Evolutionary conservation across 805 yeast genomes (phyloP), one percentile per base, ranked within the genome.

Genomic region (Maudiozyma turicensis): DNA sequence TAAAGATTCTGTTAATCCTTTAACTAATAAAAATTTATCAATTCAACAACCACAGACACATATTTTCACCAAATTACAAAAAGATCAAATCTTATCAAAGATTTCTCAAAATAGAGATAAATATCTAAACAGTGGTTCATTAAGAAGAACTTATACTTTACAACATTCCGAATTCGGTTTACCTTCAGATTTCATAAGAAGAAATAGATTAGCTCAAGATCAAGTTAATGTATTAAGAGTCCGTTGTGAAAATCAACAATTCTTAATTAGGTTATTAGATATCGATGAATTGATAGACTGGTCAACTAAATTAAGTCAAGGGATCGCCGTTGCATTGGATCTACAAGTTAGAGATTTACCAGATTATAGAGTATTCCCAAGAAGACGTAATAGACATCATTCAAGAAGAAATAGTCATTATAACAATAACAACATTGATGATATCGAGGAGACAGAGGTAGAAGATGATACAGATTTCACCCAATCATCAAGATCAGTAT

Each of bases 81-180:
- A 20, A 8, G 55, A 54, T 34, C 55, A 56, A 43, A 56, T 66
- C 8, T 15, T 57, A 2, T 39, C 50, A 15, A 50, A 45, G 38
- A 51, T 66, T 6, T 49, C 48, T 30, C 42, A 43, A 14, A 52
- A 58, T 29, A 54, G 50, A 38, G 20, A 51, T 2, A 56, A 59
- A n/a, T 59, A 62, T 35, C 48, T 74, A 11, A 57, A 65, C 14
- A 55, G 65, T 20, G 52, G 55, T 3, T 72, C 63, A 43, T 62
- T 84, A 30, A 56, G 76, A 7, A 72, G 81, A 52, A 77, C 89
- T 0, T 89, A 80, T 65, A 82, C 96, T 1, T 72, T 91, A 39
- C 98, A 93, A 65, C 81, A 82, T 64, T 90, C 91, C 11, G 80
- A 75, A 57, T 67, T 86, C 42, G 99, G 99, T 0, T 69, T 87